A percentile compares a stretch with the other conserved stretches of the same genome.
phyloP scores from a whole-genome alignment of 805 yeast genomes.

The Myxozyma melibiosi region DNA sequence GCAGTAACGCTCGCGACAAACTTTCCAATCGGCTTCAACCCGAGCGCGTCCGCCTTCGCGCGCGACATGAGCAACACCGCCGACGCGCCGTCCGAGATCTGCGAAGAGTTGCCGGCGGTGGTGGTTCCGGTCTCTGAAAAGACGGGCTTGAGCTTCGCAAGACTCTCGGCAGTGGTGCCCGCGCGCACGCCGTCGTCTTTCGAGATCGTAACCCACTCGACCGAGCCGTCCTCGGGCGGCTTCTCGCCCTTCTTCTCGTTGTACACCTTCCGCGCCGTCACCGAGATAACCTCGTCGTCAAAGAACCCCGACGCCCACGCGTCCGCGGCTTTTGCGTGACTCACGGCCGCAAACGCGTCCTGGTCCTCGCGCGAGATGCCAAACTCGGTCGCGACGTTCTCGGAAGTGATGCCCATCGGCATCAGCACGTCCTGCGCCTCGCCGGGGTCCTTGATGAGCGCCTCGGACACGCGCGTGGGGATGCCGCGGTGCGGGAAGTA shows the following conservation, averaged over 20 bases:
- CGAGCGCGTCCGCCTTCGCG: constrained; percentile 70
- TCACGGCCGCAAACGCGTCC: constrained; percentile 75
- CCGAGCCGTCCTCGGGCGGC: constrained; percentile 11
- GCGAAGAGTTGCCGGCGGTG: constrained; percentile 89
- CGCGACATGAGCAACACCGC: constrained; percentile 79
- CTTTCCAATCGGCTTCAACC: constrained; percentile 75
- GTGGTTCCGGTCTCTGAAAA: constrained; percentile 77
- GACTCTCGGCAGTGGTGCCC: constrained; percentile 39
- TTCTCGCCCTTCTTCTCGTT: constrained; percentile 23
- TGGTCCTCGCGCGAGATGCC: constrained; percentile 62
- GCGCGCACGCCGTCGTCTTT: constrained; percentile 44
- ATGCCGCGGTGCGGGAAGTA: constrained; percentile 48
- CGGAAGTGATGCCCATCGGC: constrained; percentile 90
- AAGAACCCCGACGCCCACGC: constrained; percentile 65
- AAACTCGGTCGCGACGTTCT: constrained; percentile 68
- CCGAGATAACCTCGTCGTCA: constrained; percentile 75
- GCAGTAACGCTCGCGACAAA: constrained; percentile 90
- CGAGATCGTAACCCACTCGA: constrained; percentile 25
- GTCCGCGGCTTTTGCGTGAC: constrained; percentile 69
- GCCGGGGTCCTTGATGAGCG: constrained; percentile 46
- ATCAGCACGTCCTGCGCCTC: constrained; percentile 68
- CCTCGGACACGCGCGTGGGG: constrained; percentile 41
- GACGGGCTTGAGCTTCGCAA: constrained; percentile 43
- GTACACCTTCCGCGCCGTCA: constrained; percentile 37
- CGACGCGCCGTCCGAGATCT: constrained; percentile 90